phyloP scores from a whole-genome alignment of 2,329 filamentous ascomycete genomes.

The Ustulina deusta region DNA sequence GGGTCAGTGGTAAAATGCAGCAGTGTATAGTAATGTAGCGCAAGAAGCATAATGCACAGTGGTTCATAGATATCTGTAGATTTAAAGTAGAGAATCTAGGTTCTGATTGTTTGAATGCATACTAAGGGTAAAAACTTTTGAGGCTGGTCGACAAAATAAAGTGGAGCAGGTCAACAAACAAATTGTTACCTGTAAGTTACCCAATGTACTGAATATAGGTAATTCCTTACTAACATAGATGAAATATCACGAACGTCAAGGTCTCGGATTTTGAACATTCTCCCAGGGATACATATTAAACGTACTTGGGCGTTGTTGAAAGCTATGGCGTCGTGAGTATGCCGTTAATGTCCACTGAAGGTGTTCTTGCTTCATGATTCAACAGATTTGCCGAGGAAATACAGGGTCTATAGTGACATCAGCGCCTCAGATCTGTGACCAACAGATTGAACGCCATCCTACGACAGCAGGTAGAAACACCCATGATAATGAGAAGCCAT shows the following conservation, averaged over 20 bases:
- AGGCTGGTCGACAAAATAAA: conserved; percentile 27
- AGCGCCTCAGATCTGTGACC: conserved; percentile 28
- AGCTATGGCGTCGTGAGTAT: conserved; percentile 12
- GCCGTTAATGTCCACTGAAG: neutral
- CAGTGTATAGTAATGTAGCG: neutral
- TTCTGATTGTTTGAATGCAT: neutral
- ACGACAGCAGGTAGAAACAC: conserved; percentile 13
- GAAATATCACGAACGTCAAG: neutral
- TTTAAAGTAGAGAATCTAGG: neutral
- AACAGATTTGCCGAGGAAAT: conserved; percentile 24
- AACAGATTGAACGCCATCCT: conserved; percentile 29
- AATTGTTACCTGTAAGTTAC: too few species aligned
- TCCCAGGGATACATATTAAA: neutral
- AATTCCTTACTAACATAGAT: neutral
- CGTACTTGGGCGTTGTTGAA: neutral
- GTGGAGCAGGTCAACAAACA: conserved; percentile 8
- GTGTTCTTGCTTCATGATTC: conserved; percentile 13
- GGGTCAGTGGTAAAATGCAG: neutral
- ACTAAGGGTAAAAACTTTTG: neutral
- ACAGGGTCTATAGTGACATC: conserved; percentile 36
- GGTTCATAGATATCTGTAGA: neutral
- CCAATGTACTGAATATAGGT: neutral
- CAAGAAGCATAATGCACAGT: neutral
- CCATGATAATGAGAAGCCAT: conserved; percentile 16
- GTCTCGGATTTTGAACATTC: neutral